Conservation (phyloP, 202 grass and related monocot genomes). For the Panicum virgatum region DNA sequence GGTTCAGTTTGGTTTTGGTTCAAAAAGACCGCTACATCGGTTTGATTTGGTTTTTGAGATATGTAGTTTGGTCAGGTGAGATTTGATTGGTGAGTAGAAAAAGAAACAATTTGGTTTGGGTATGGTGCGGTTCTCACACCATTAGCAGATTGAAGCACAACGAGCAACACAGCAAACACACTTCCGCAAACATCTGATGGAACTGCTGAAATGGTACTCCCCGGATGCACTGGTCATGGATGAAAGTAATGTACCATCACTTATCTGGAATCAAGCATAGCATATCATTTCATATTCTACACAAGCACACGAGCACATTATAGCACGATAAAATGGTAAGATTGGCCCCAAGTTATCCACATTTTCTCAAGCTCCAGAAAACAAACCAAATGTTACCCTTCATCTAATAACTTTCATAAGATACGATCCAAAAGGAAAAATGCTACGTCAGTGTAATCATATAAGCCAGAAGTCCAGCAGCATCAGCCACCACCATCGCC, state of each 20-base stretch:
- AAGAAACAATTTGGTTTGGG: too few relatives aligned
- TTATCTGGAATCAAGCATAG: neutral
- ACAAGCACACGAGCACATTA: neutral
- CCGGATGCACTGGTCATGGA: neutral
- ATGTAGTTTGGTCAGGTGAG: too few relatives aligned
- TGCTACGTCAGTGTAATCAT: neutral
- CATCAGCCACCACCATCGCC: constrained; percentile 9
- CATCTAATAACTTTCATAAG: neutral
- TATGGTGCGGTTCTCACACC: too few relatives aligned
- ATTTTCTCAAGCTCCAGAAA: neutral
- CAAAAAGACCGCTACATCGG: too few relatives aligned
- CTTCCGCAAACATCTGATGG: too few relatives aligned
- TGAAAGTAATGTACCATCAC: too few relatives aligned
- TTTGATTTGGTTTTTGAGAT: too few relatives aligned
- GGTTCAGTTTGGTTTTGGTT: too few relatives aligned
- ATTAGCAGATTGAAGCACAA: too few relatives aligned
- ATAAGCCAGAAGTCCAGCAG: neutral
- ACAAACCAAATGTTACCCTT: neutral
- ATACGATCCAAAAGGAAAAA: neutral
- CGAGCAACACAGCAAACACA: neutral
- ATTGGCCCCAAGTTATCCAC: neutral
- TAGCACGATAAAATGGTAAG: neutral
- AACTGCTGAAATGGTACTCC: neutral
- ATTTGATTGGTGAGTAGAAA: too few relatives aligned
- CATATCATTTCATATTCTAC: neutral